Conservation (phyloP, 208 protist species). For the Leishmania braziliensis region DNA sequence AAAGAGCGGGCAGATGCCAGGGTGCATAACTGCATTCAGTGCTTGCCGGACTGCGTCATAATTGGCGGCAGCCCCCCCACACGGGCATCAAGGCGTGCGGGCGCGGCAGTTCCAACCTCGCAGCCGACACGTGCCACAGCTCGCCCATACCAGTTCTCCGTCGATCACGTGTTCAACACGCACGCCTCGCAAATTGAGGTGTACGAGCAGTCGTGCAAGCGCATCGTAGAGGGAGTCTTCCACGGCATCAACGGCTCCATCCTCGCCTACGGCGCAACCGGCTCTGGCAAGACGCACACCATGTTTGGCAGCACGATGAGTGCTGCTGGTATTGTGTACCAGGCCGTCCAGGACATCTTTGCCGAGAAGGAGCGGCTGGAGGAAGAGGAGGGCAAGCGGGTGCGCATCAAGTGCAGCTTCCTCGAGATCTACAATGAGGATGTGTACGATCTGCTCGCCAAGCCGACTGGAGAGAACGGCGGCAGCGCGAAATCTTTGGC, state of each 20-base stretch:
- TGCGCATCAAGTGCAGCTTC: constrained; percentile 73
- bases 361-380: constrained; percentile 65
- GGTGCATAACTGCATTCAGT: constrained; percentile 65
- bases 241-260: constrained; percentile 88
- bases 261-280: constrained; percentile 88
- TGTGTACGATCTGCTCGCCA: constrained; percentile 77
- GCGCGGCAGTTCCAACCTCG: background rate
- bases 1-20: constrained; percentile 66
- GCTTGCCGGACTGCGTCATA: constrained; percentile 64
- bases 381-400: constrained; percentile 51
- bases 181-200: constrained; percentile 76
- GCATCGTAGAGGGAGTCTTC: constrained; percentile 67
- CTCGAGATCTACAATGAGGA: constrained; percentile 92
- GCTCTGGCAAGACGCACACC: constrained; percentile 90
- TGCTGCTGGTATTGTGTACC: constrained; percentile 78
- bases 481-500: constrained; percentile 36
- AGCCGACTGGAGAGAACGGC: constrained; percentile 25
- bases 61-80: constrained; percentile 36
- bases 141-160: constrained; percentile 66
- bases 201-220: constrained; percentile 64
- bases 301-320: constrained; percentile 89
- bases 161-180: constrained; percentile 71
- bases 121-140: constrained; percentile 12
- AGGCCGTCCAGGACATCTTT: constrained; percentile 83
- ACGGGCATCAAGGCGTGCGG: background rate